phyloP scores from a whole-genome alignment of 2,329 filamentous ascomycete species.

The Hypoxylon sp. region DNA sequence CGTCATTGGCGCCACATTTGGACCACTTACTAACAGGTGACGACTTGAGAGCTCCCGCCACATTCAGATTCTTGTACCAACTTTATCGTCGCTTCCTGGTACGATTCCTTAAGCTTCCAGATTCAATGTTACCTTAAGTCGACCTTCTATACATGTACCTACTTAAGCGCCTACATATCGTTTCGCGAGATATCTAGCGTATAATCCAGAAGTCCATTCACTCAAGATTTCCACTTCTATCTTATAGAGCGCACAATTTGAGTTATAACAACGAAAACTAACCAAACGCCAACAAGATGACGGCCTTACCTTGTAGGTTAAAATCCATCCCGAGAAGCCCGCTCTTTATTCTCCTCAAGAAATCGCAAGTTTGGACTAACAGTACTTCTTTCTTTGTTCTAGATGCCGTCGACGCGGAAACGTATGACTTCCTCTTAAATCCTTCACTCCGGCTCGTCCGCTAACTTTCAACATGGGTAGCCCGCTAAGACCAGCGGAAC shows the following conservation, averaged over 20 bases:
- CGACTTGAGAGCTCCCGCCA: conserved; percentile 42
- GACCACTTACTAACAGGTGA: conserved; percentile 16
- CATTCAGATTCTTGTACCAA: conserved; percentile 33
- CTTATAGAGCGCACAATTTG: conserved; percentile 3
- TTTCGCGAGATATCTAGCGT: conserved; percentile 3
- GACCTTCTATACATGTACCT: not conserved
- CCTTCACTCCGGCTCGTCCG: conserved; percentile 11
- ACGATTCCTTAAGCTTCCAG: conserved; percentile 13
- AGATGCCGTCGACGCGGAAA: conserved; percentile 99
- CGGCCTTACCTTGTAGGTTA: conserved; percentile 54
- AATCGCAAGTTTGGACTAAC: conserved; percentile 25
- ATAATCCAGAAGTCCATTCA: conserved; percentile 11
- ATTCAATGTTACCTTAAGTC: conserved; percentile 12
- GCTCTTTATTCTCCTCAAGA: not conserved
- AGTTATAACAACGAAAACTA: conserved; percentile 15
- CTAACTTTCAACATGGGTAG: conserved; percentile 61
- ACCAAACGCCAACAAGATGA: conserved; percentile 45
- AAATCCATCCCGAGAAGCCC: conserved; percentile 4
- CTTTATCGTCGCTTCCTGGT: conserved; percentile 27
- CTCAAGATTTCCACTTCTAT: not conserved
- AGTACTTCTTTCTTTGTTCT: conserved; percentile 37
- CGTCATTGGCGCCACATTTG: conserved; percentile 47
- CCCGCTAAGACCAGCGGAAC: conserved; percentile 90
- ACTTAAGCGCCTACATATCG: conserved; percentile 1
- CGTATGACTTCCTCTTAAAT: conserved; percentile 65